Evolutionary conservation across 768 basidiomycete species (phyloP).

Genomic region (Mycena maculata): DNA sequence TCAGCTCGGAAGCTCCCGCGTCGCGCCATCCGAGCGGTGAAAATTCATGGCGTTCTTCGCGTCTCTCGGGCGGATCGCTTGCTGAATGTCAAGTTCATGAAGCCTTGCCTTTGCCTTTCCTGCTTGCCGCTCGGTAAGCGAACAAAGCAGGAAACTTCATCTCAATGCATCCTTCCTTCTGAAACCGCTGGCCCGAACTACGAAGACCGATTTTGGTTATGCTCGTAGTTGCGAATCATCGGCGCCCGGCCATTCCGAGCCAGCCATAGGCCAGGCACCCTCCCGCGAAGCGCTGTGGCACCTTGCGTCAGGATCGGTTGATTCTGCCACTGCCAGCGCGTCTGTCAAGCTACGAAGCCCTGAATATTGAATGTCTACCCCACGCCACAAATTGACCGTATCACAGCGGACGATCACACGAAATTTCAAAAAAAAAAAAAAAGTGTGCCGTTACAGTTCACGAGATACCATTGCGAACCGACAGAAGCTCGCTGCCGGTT

Average conservation of each 20-base stretch:
- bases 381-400: background rate
- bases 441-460: too few relatives aligned
- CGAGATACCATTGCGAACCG: too few relatives aligned
- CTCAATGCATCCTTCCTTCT: background rate
- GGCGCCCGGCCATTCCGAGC: background rate
- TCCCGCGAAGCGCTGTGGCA: too few relatives aligned
- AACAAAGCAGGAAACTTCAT: background rate
- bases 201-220: constrained; percentile 12
- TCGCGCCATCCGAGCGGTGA: background rate
- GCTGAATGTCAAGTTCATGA: background rate
- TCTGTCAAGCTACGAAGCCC: constrained; percentile 12
- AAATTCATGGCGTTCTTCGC: background rate
- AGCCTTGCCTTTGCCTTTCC: background rate
- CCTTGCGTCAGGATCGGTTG: constrained; percentile 1
- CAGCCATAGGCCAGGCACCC: background rate
- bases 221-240: constrained; percentile 11
- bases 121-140: background rate
- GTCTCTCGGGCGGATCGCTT: constrained; percentile 10
- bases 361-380: constrained; percentile 7
- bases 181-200: constrained; percentile 9
- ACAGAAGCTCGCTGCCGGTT: too few relatives aligned
- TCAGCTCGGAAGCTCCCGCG: background rate
- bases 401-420: background rate
- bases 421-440: too few relatives aligned
- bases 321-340: constrained; percentile 17